A percentile compares a stretch with the other conserved stretches of the same genome.
Evolutionary conservation across 1,139 yeast species (phyloP).

Genomic region (Hyphopichia fennica): DNA sequence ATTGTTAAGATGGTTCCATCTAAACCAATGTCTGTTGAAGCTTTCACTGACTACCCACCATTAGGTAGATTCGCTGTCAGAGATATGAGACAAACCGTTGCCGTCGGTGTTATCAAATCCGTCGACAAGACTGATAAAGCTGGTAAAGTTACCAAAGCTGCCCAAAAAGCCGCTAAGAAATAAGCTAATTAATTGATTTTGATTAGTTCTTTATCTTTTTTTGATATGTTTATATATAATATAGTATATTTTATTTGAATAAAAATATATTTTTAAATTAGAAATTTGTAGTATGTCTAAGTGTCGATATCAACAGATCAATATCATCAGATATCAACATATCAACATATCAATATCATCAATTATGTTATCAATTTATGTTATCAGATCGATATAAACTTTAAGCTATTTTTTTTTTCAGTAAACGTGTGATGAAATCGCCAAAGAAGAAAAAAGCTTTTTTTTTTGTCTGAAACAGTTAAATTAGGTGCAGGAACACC

Average conservation of each 20-base stretch:
- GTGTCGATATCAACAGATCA: no score
- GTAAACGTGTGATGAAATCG: no score
- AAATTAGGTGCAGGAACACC: not conserved
- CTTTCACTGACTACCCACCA: slow-evolving; percentile 94
- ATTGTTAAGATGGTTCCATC: slow-evolving; percentile 81
- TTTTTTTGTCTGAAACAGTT: not conserved
- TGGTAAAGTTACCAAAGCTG: slow-evolving; percentile 99
- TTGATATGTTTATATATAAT: not conserved
- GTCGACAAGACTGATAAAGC: slow-evolving; percentile 94
- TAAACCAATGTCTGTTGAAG: slow-evolving; percentile 92
- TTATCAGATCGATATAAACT: no score
- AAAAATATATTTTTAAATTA: not conserved
- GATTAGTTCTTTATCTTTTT: not conserved
- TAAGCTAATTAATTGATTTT: slow-evolving; percentile 42
- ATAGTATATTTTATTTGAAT: slow-evolving; percentile 1
- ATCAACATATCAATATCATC: no score
- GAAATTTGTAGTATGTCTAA: no score
- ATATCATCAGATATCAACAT: no score
- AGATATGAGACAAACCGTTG: slow-evolving; percentile 99
- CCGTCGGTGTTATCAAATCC: slow-evolving; percentile 99
- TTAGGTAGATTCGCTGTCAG: slow-evolving; percentile 99
- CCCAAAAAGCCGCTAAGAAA: slow-evolving; percentile 97
- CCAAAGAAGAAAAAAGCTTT: not conserved
- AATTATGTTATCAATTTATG: no score
- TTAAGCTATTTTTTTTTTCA: no score